Base-by-base conservation (phyloP, 768 basidiomycete genomes). In the Termitomyces sp. region DNA sequence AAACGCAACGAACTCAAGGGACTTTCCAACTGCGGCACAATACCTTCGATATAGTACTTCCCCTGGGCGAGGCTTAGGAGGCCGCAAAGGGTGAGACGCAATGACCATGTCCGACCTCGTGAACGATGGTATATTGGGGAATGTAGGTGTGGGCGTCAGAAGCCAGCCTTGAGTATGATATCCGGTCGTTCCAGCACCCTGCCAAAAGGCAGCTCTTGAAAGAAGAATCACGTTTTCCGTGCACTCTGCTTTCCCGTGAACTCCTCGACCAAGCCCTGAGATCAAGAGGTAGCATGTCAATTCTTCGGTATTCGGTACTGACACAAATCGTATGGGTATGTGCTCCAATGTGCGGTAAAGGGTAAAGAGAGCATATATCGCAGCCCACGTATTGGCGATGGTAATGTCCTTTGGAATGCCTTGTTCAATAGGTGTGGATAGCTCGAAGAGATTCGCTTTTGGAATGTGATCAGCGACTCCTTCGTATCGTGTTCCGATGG, bases 61-160 rank as follows among this genome's bases (percentile, higher is more conserved):
- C 47, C 78, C 68, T 20, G 72, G 65, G 38, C 51, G 48, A 1
- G 80, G 80, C 55, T 81, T 81, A 0, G 75, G 67, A 2, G 80
- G 80, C 13, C 80, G 73, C n/a, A 78, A 67, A n/a, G 80, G 80
- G 62, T 81, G 80, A 28, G 70, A 70, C n/a, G 80, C 61, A 61
- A 80, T 74, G n/a, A 81, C 78, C 54, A 73, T 70, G 26, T 78
- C 72, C 7, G 67, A 71, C 57, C 79, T 70, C 14, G 80, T 81
- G 70, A 78, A 80, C 2, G 72, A 69, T 18, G 70, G 68, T 4
- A 74, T 58, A 44, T 50, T 66, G 9, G 78, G 78, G 63, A 78
- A 77, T 14, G 66, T 59, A n/a, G 58, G 67, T 33, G 59, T 58
- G 20, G 57, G 60, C n/a, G 58, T 65, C 48, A 64, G 62, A 20